Base-by-base conservation (phyloP, 306 rosid genomes). In the Trifolium subterraneum region DNA sequence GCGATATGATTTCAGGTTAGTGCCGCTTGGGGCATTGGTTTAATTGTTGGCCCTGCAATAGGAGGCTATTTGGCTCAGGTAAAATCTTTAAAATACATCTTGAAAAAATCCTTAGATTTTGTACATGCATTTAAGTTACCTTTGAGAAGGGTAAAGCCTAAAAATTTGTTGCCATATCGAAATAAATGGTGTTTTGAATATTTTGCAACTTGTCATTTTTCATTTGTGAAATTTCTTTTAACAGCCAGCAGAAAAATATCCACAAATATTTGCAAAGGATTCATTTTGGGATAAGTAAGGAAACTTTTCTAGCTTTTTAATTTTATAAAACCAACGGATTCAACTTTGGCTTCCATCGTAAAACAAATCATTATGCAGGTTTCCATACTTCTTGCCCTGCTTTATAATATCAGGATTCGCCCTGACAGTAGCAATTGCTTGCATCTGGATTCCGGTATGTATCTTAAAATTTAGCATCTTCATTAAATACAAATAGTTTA, bases 51-150 rank as follows among this genome's bases (percentile, higher is more conserved):
- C 60, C 98, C 98, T 1, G 96, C 97, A 39, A 3, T 93, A 79
- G 97, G 98, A 71, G 98, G 98, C 19, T 86, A 85, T 82, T 82
- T 93, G 47, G 93, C 98, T 29, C 97, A 84, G 97, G 38, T 33
- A 88, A 72, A 45, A 13, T 80, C 41, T 74, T 63, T 54, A 27
- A 79, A 71, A 45, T 31, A 19, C 13, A 35, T 33, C 4, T 41
- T 64, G 51, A 3, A 44, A 38, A 67, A 56, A 64, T 20, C 56
- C 52, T 51, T 33, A 64, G 47, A n/a, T 23, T 66, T 75, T 31
- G 20, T 10, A 8, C 10, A 3, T 27, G 31, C 31, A 27, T 4
- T 2, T 27, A 27, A 27, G 31, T 2, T 27, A 4, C 4, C 4
- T 27, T 27, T 27, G 31, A 27, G 31, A 27, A 27, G 31, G 4